A percentile compares a stretch with the other conserved stretches of the same genome.
Evolutionary conservation across 345 rosid species (phyloP).

Genomic region (Capsella bursapastoris): DNA sequence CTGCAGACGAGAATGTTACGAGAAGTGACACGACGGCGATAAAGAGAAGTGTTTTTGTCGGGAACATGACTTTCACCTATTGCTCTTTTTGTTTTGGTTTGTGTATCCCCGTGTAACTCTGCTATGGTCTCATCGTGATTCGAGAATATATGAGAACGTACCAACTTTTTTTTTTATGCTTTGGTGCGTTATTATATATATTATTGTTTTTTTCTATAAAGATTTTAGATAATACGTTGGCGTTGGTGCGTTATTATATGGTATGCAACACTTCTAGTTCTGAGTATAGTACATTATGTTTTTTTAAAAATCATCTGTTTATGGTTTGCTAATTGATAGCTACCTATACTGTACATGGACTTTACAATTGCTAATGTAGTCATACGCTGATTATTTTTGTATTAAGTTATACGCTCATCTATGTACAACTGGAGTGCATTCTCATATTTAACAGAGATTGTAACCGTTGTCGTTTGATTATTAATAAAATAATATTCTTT

Average conservation of each 20-base stretch:
- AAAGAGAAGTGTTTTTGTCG: conserved; percentile 5
- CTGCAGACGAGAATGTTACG: conserved; percentile 50
- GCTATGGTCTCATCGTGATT: background rate
- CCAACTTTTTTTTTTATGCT: conserved; percentile 16
- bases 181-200: conserved; percentile 2
- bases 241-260: conserved; percentile 24
- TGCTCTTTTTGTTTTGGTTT: background rate
- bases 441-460: background rate
- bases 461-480: too few species aligned
- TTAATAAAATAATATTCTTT: too few species aligned
- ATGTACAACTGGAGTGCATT: background rate
- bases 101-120: background rate
- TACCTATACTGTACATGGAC: background rate
- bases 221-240: background rate
- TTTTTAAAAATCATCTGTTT: background rate
- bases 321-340: background rate
- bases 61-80: conserved; percentile 31
- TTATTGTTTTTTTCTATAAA: background rate
- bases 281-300: too few species aligned
- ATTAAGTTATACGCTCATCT: background rate
- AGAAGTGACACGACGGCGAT: conserved; percentile 31
- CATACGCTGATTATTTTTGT: background rate
- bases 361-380: background rate
- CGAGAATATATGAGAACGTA: conserved; percentile 18
- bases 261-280: background rate